A percentile compares a stretch with the other conserved stretches of the same genome.
Conservation (phyloP, 2,329 filamentous ascomycete genomes). For the Zasmidium citrigriseum region DNA sequence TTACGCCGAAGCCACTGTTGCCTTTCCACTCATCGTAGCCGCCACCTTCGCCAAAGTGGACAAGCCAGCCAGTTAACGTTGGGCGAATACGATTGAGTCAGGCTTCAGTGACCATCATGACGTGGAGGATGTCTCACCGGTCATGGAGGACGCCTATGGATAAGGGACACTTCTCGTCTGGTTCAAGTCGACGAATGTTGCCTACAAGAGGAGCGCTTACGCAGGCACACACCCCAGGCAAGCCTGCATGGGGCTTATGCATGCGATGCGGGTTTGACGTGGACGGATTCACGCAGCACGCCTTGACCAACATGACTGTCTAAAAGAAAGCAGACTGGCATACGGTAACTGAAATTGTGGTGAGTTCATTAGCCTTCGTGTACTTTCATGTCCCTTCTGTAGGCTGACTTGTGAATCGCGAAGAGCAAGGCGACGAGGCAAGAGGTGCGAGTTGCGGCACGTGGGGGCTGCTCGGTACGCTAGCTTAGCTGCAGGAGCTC, state of each 20-base stretch:
- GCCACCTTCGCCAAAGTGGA: slow-evolving; percentile 60
- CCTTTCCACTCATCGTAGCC: slow-evolving; percentile 67
- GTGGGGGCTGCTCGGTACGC: too few relatives aligned
- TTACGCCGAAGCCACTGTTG: slow-evolving; percentile 67
- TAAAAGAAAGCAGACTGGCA: too few relatives aligned
- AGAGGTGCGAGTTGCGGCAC: too few relatives aligned
- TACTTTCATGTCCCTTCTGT: too few relatives aligned
- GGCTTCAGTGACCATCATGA: background rate
- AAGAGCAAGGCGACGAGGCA: too few relatives aligned
- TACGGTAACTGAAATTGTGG: too few relatives aligned
- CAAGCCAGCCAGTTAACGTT: slow-evolving; percentile 5
- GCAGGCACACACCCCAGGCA: slow-evolving; percentile 15
- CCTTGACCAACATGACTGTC: too few relatives aligned
- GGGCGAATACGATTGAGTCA: background rate
- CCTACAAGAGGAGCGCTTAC: slow-evolving; percentile 15
- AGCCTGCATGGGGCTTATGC: slow-evolving; percentile 8
- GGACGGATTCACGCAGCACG: slow-evolving; percentile 2
- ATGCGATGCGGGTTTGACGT: slow-evolving; percentile 11
- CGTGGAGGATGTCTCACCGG: background rate
- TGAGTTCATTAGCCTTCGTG: too few relatives aligned
- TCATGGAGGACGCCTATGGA: background rate
- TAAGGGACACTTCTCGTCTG: background rate
- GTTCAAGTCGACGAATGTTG: background rate
- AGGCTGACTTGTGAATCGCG: too few relatives aligned
- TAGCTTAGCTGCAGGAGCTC: too few relatives aligned